Evolutionary conservation across 2,329 filamentous ascomycete species (phyloP), one percentile per base, ranked within the genome.

Genomic region (Graphilbum ipis-grandicollis): DNA sequence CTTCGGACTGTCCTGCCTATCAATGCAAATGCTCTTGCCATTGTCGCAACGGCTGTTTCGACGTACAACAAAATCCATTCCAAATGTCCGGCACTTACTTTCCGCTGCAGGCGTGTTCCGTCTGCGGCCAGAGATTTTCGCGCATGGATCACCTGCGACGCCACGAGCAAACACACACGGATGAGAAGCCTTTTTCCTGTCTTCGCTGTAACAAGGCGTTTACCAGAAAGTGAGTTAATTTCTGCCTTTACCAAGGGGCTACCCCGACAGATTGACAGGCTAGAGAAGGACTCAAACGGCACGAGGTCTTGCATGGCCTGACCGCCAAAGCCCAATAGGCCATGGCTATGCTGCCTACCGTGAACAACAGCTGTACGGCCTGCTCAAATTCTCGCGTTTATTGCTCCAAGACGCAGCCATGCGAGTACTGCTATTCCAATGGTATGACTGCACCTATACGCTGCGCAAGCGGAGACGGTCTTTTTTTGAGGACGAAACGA

Each of bases 341-440:
- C 9, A 18, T 22, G 4, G 13, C 25, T 18, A 13, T 7, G 14
- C 15, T 10, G 17, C 10, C 26, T 8, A 35, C 34, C 13, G 15
- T 35, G 17, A 35, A 35, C 34, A 34, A 19, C 13, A 34, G 33
- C 33, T 34, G 33, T 19, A 34, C 21, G 12, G 33, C 33, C 9
- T 34, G 33, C 19, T 34, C 33, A 9, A 12, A 21, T 4, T 23
- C 19, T 9, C 33, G 33, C 6, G 23, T 34, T 10, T 14, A 17
- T 3, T 34, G 33, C 15, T 34, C 33, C 19, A 28, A 28, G 33
- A 34, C 21, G 3, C 18, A 34, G 5, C 33, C 33, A n/a, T 34
- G 33, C 19, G n/a, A n/a, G 2, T n/a, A 23, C 12, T 34, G 33
- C 14, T 7, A 18, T 6, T 34, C 33, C 6, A 19, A 34, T 7